phyloP scores from a whole-genome alignment of 129 eudicot species.

The Flaveria ramosissima region DNA sequence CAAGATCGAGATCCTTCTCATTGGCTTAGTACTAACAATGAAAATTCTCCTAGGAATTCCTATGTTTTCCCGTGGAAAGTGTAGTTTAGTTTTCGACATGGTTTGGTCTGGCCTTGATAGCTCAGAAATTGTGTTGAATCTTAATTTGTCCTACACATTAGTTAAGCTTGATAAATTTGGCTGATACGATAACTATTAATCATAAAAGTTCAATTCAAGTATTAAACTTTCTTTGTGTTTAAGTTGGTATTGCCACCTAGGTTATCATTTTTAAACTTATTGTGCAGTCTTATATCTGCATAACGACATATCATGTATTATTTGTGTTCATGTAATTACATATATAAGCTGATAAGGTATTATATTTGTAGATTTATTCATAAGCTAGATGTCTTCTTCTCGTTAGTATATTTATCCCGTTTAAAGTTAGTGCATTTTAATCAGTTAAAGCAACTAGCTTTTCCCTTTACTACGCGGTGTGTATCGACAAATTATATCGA shows the following conservation, averaged over 20 bases:
- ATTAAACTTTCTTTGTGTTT: not conserved
- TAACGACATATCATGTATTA: not conserved
- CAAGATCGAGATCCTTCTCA: constrained; percentile 8
- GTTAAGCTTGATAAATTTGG: constrained; percentile 13
- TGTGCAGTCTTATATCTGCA: not conserved
- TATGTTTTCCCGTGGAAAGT: not conserved
- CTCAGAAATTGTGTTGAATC: constrained; percentile 15
- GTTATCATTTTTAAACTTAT: not conserved
- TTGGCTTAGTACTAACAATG: not conserved
- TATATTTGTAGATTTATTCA: too few relatives aligned
- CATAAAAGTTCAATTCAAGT: constrained; percentile 6
- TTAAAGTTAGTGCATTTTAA: too few relatives aligned
- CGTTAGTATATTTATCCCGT: too few relatives aligned
- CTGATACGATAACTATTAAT: not conserved
- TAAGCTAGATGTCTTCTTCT: too few relatives aligned
- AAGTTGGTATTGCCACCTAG: not conserved
- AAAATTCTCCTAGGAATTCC: not conserved
- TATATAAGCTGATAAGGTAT: too few relatives aligned
- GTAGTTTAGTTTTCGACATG: not conserved
- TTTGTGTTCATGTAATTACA: not conserved
- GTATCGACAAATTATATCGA: too few relatives aligned
- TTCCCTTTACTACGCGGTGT: too few relatives aligned
- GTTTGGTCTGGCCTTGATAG: constrained; percentile 10
- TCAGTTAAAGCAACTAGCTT: too few relatives aligned
- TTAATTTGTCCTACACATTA: constrained; percentile 21